Evolutionary conservation across 768 basidiomycete genomes (phyloP).

Genomic region (Agaricus blazei): DNA sequence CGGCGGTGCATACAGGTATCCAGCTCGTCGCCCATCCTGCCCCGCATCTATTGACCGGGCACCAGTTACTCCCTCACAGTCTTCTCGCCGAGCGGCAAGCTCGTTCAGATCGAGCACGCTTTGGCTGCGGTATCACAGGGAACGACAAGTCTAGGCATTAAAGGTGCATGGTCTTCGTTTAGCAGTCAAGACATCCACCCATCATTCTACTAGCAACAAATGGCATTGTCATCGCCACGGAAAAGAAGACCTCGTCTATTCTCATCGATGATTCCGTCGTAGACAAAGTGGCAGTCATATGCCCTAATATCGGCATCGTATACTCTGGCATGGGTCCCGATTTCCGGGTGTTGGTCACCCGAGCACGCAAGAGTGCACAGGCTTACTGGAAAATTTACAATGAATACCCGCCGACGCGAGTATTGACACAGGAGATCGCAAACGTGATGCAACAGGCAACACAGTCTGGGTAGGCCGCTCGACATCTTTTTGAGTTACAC

Average conservation of each 20-base stretch:
- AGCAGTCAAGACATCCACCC: constrained; percentile 5
- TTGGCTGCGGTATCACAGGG: constrained; percentile 93
- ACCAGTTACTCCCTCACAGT: constrained; percentile 96
- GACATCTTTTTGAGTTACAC: constrained; percentile 12
- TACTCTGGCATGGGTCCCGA: constrained; percentile 99
- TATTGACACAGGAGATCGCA: constrained; percentile 95
- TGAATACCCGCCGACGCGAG: constrained; percentile 95
- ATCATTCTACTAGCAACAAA: constrained; percentile 70
- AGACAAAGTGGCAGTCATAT: constrained; percentile 95
- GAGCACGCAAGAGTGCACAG: constrained; percentile 96
- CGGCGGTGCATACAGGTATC: constrained; percentile 74
- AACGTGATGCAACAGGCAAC: constrained; percentile 99
- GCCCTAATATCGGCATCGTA: constrained; percentile 98
- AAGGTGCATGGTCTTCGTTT: constrained; percentile 55
- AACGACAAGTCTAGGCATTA: constrained; percentile 96
- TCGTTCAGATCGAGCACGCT: constrained; percentile 99
- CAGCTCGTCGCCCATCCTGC: constrained; percentile 7
- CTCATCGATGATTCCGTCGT: constrained; percentile 97
- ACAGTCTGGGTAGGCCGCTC: constrained; percentile 80
- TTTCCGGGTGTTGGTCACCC: constrained; percentile 89
- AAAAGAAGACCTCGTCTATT: constrained; percentile 98
- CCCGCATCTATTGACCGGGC: constrained; percentile 9
- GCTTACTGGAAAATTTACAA: constrained; percentile 99
- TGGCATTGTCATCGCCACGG: constrained; percentile 98
- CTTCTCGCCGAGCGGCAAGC: constrained; percentile 98